phyloP scores from a whole-genome alignment of 352 stramenopile species.

The Globisporangium megalacanthum region DNA sequence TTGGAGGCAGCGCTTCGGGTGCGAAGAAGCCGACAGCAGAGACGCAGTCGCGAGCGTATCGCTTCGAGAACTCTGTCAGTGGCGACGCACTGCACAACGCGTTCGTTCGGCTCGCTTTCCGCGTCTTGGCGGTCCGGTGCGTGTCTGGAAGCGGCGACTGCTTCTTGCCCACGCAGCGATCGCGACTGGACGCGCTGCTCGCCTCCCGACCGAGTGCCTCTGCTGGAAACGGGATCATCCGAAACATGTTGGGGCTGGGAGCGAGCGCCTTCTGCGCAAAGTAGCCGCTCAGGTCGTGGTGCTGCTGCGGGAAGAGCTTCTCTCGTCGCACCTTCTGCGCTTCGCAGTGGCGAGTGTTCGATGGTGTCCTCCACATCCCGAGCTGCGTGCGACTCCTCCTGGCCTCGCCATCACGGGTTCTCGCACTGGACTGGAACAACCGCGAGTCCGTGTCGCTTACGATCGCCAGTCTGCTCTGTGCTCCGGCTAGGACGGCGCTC shows the following conservation, averaged over 20 bases:
- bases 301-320: slow-evolving; percentile 20
- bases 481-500: slow-evolving; percentile 24
- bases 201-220: slow-evolving; percentile 7
- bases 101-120: slow-evolving; percentile 1
- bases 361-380: background rate
- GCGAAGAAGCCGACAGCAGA: background rate
- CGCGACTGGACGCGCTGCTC: background rate
- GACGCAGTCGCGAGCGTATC: background rate
- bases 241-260: slow-evolving; percentile 1
- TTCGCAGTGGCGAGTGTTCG: background rate
- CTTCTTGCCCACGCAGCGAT: slow-evolving; percentile 1
- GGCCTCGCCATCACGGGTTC: background rate
- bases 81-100: slow-evolving; percentile 3
- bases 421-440: slow-evolving; percentile 10
- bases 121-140: slow-evolving; percentile 3
- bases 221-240: slow-evolving; percentile 15
- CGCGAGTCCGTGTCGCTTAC: slow-evolving; percentile 42
- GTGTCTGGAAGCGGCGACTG: slow-evolving; percentile 13
- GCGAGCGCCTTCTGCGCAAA: slow-evolving; percentile 4
- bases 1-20: background rate
- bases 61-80: slow-evolving; percentile 12
- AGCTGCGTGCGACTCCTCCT: background rate
- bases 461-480: slow-evolving; percentile 25
- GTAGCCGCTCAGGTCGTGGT: background rate
- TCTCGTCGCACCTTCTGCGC: slow-evolving; percentile 11